Base-by-base conservation (phyloP, 805 yeast species). In the Yamadazyma sp. region DNA sequence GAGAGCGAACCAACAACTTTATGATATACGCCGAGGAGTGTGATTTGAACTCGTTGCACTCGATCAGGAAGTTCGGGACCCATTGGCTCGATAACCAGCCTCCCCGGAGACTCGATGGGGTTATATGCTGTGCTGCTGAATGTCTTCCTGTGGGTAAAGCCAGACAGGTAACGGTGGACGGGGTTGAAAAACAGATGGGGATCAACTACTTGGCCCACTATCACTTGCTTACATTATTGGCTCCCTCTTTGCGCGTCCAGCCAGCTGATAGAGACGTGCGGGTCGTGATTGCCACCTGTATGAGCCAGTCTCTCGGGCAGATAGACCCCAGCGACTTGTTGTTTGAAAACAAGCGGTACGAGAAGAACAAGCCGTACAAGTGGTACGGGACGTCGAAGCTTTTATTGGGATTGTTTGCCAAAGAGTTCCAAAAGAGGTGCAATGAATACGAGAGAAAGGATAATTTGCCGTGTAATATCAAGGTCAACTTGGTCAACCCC, bases 181-280 rank as follows among this genome's bases (percentile, higher is more conserved):
- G 97, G 1, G 72, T 89, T 8, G 99, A 93, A 59, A 57, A 74
- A 27, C 98, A 93, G 56, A 74, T 84, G 43, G 95, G 88, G 2
- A 71, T 83, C 23, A 93, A 91, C 60, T 93, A 84, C 54, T 73
- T 82, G 24, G 84, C 84, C 6, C 90, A 88, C 51, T 86, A 65
- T 60, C 97, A 90, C 59, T 67, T 93, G 17, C 67, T 93, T 39
- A 84, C 86, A 2, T 64, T 93, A 19, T 57, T 93, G 37, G 76
- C 80, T n/a, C 98, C 98, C 0, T 76, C 93, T 7, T 67, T 93
- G 37, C 79, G 84, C 46, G 82, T 80, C 2, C 99, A 93, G 63
- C 95, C 97, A 2, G 87, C 96, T 0, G 98, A 90, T 60, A 73
- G 99, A 47, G 98, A 90, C 53, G 96, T 93, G 2, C 69, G 97